Conservation (phyloP, 441 rosid genomes). For the Populus hybrid region DNA sequence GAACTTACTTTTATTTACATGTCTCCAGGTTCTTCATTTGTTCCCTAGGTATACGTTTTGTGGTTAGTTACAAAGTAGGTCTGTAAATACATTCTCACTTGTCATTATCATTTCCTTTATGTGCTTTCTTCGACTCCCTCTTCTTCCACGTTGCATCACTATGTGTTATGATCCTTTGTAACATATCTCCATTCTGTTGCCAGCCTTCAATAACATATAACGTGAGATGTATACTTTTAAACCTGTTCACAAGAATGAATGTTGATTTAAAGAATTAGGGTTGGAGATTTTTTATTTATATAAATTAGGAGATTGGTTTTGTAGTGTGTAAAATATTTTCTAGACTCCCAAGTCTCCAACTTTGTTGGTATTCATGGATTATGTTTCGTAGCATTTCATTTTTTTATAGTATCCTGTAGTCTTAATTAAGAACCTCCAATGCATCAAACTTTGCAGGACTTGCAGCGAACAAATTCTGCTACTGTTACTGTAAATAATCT, state of each 20-base stretch:
- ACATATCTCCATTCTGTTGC: background rate
- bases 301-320: background rate
- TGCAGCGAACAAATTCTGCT: conserved; percentile 91
- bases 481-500: conserved; percentile 93
- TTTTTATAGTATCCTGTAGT: background rate
- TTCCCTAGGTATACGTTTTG: conserved; percentile 1
- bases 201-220: background rate
- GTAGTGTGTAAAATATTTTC: too few relatives aligned
- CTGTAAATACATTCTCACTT: background rate
- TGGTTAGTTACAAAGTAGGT: background rate
- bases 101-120: background rate
- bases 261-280: background rate
- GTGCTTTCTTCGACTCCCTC: background rate
- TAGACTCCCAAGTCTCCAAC: background rate
- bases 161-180: background rate
- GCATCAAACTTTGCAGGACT: conserved; percentile 45
- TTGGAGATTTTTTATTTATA: too few relatives aligned
- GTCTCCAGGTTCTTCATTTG: conserved; percentile 1
- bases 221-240: background rate
- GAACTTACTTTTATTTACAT: conserved; percentile 2
- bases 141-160: background rate
- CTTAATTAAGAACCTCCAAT: background rate
- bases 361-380: background rate
- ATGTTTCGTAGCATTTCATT: background rate
- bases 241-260: background rate